Base-by-base conservation (phyloP, 2,329 filamentous ascomycete species). In the Colletotrichum agaves region DNA sequence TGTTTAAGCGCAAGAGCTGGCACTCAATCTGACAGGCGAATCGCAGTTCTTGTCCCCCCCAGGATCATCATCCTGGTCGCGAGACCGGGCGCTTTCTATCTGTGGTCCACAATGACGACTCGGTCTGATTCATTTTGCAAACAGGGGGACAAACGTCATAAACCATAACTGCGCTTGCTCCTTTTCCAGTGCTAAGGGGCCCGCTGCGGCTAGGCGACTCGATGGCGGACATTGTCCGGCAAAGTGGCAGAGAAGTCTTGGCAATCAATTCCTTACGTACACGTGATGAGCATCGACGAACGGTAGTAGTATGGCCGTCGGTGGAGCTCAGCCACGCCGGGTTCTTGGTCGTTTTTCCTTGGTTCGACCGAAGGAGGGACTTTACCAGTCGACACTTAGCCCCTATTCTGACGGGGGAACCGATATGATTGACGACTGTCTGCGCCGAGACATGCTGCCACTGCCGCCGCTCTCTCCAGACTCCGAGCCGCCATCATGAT, bases 401-500 rank as follows among this genome's bases (percentile, higher is more conserved):
- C 39, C 63, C 37, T 39, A 23, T 35, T 23, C 52, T 23, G 11
- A 31, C 21, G 49, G 52, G 50, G 63, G 57, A 47, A 58, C 41
- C 44, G 67, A 67, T 52, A 69, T 67, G 67, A 57, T 23, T 55
- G 39, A 41, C 59, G 39, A 41, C 59, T 35, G 59, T 46, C 55
- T 68, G 52, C 43, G 37, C 49, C 63, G 50, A 64, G 69, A 35
- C 41, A 69, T 70, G 69, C 63, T 67, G 46, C 49, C 37, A 23
- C 39, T 69, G 60, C 60, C n/a, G 35, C 44, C 60, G 19, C 44
- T 63, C n/a, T 63, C 23, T 41, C 39, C 63, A 7, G 53, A 59
- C 52, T 15, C 33, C 35, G 66, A 63, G 59, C 62, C 62, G 62
- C 69, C 69, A 67, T 47, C 67, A 71, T 71, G 69, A 70, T 71